A percentile compares a stretch with the other conserved stretches of the same genome.
These are phyloP conservation scores for Xanthoparmelia taractica DNA, from an alignment of 495 filamentous ascomycete genomes.

Conservation along the genomic window DNA sequence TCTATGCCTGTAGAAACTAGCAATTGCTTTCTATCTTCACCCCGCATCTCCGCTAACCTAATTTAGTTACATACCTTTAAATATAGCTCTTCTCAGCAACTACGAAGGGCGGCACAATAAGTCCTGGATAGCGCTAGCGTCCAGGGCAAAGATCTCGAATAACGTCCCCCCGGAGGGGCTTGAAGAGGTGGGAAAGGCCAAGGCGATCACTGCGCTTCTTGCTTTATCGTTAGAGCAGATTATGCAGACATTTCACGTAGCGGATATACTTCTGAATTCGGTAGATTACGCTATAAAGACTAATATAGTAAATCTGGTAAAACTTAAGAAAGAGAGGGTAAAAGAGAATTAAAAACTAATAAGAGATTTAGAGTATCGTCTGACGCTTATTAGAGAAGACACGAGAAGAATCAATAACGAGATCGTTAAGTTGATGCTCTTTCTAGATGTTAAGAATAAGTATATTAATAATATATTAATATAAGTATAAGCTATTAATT, in stretches of 20 bases:
- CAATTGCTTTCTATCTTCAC: too few relatives aligned
- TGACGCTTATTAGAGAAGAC: conserved; percentile 31
- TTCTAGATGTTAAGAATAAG: conserved; percentile 39
- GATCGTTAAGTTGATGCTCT: conserved; percentile 26
- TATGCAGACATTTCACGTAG: conserved; percentile 42
- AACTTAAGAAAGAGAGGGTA: conserved; percentile 42
- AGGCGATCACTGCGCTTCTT: conserved; percentile 38
- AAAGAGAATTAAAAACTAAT: conserved; percentile 46
- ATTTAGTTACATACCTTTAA: too few relatives aligned
- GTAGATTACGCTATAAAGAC: conserved; percentile 45
- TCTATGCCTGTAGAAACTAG: too few relatives aligned
- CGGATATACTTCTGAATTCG: conserved; percentile 44
- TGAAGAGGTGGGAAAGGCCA: conserved; percentile 42
- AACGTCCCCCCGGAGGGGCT: conserved; percentile 40
- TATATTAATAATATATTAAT: conserved; percentile 32
- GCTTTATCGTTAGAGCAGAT: conserved; percentile 43
- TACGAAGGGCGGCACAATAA: too few relatives aligned
- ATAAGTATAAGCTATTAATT: conserved; percentile 24
- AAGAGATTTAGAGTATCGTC: conserved; percentile 38
- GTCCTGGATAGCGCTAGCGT: too few relatives aligned
- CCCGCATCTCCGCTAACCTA: too few relatives aligned
- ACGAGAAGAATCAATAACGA: conserved; percentile 27
- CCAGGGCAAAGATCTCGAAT: too few relatives aligned
- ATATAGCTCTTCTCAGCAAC: too few relatives aligned
- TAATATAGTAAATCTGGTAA: conserved; percentile 38